Evolutionary conservation across 306 rosid genomes (phyloP), one percentile per base, ranked within the genome.

Genomic region (Pyrus betulifolia): DNA sequence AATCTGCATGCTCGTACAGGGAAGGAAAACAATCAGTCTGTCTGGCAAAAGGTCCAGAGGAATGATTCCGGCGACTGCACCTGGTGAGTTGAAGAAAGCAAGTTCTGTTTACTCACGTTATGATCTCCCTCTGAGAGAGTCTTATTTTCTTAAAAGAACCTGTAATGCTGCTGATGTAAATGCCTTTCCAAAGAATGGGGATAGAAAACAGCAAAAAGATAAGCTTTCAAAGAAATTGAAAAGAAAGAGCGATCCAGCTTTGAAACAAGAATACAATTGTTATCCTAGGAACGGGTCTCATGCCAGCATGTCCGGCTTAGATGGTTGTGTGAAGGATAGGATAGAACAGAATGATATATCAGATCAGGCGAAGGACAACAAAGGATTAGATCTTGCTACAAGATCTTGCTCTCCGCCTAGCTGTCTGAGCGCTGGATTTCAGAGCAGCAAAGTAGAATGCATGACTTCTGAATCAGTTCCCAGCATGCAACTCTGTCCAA

Each of bases 41-140:
- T 93, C 40, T 93, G 98, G 98, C 88, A 93, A 80, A 93, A 86
- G 86, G 98, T 93, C 79, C 90, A 91, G 86, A 91, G 77, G 83
- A 83, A 84, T 35, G 74, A 67, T 28, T 71, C 81, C 65, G 76
- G 77, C 65, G 90, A 78, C 57, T 72, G 86, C 78, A 42, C 27
- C 27, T 62, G 80, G 76, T 54, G 88, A 85, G 75, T 54, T 81
- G 75, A 88, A 88, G 82, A 88, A 85, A 71, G 86, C 44, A 30
- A 84, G 76, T 75, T 69, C 89, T 30, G 44, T 75, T 74, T 73
- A 66, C 70, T 78, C 85, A n/a, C 84, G 81, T 46, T 40, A 40
- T 58, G 83, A 76, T 72, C 81, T 80, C 45, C 22, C 81, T 64
- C 55, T 46, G 66, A 86, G 82, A 74, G 81, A 72, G 83, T 76